Base-by-base conservation (phyloP, 768 basidiomycete genomes). In the Hortiboletus campestris region DNA sequence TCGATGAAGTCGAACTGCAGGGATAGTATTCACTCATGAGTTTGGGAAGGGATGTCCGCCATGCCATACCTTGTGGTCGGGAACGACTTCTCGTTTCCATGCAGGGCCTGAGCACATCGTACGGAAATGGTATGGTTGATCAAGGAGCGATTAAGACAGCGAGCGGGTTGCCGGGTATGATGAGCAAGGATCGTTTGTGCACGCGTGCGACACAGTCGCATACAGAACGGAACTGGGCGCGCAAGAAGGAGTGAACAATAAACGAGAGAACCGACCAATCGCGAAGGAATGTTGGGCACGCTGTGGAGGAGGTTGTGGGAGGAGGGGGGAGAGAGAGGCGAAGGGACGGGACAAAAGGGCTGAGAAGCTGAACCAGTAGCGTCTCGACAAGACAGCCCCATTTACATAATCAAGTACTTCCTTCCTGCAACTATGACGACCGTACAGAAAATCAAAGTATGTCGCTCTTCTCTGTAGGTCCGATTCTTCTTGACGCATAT, bases 61-160 rank as follows among this genome's bases (percentile, higher is more conserved):
- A 42, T 29, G 38, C 58, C 78, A 52, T 58, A 94, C 96, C 83
- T 98, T 99, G 76, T 98, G 97, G 76, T 98, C 97, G 51, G 91
- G 92, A 43, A 98, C 94, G 64, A 90, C 83, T 80, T 98, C 97
- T 68, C 94, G 83, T 79, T 98, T 98, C 97, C 95, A 97, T 63
- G 90, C 85, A 41, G 88, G 79, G 66, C 85, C 91, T 63, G 85
- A 83, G 53, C 57, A 49, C 70, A 71, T 71, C 46, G 56, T 67
- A 46, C 11, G 36, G 34, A 8, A 46, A 42, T 47, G 34, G 38
- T 60, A 44, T 47, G 32, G 46, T 54, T 36, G 29, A 46, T 63
- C 53, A 55, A 57, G 43, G 59, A 59, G 58, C 34, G 62, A 51
- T 59, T 53, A 55, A 50, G 56, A 69, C 53, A 58, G 64, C 61